Evolutionary conservation across 2,329 filamentous ascomycete genomes (phyloP).

Genomic region (Neonectria magnoliae): DNA sequence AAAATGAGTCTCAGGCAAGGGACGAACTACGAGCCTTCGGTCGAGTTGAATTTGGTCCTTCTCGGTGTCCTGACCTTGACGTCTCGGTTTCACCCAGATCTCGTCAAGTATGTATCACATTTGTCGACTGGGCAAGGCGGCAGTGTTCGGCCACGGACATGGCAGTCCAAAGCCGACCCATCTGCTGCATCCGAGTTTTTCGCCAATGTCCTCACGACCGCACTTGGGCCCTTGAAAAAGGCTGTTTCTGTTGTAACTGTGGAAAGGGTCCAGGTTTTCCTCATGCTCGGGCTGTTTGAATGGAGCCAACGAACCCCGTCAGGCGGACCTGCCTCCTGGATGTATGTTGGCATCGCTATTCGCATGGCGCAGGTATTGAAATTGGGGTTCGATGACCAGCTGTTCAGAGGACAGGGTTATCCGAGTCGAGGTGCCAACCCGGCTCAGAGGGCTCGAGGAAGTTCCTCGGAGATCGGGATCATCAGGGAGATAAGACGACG

Average conservation of each 20-base stretch:
- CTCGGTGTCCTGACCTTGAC: conserved; percentile 76
- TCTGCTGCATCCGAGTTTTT: conserved; percentile 71
- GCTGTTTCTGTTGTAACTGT: conserved; percentile 64
- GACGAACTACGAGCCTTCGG: conserved; percentile 48
- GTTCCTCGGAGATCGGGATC: conserved; percentile 50
- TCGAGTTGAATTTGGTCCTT: conserved; percentile 67
- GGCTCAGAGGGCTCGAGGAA: conserved; percentile 7
- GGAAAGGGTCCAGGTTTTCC: conserved; percentile 71
- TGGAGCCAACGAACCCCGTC: conserved; percentile 70
- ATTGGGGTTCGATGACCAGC: conserved; percentile 65
- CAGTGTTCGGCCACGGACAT: conserved; percentile 47
- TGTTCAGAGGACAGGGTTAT: conserved; percentile 10
- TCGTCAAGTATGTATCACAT: conserved; percentile 65
- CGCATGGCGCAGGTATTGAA: conserved; percentile 70
- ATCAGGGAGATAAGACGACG: conserved; percentile 72
- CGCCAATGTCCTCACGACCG: conserved; percentile 65
- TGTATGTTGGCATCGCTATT: conserved; percentile 72
- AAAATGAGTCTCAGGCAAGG: conserved; percentile 56
- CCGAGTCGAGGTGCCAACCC: neutral
- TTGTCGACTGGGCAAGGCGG: conserved; percentile 48
- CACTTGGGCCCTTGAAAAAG: conserved; percentile 57
- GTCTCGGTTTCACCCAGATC: conserved; percentile 71
- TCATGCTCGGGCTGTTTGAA: conserved; percentile 78
- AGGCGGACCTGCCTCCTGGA: conserved; percentile 70
- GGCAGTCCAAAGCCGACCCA: conserved; percentile 56